Conservation (phyloP, 148 eudicot species). For the Vaccinium darrowii region DNA sequence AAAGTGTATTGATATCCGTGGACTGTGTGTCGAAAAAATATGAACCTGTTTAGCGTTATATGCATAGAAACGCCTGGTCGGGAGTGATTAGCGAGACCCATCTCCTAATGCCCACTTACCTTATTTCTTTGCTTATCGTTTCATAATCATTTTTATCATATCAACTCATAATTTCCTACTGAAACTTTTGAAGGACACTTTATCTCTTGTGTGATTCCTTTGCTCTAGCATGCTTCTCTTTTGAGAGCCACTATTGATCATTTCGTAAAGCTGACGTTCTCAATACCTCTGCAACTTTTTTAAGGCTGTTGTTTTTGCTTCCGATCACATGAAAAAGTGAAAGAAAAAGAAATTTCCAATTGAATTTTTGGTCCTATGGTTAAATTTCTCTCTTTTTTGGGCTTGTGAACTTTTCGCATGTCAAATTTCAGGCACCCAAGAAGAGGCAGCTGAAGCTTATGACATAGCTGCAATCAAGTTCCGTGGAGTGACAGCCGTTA, state of each 20-base stretch:
- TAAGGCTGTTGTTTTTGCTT: constrained; percentile 16
- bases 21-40: no score
- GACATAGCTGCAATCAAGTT: constrained; percentile 92
- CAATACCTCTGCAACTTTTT: neutral
- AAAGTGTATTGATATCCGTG: no score
- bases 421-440: constrained; percentile 67
- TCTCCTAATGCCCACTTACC: neutral
- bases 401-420: neutral
- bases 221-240: constrained; percentile 23
- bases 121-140: neutral
- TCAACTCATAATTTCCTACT: constrained; percentile 3
- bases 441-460: constrained; percentile 97
- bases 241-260: constrained; percentile 34
- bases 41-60: no score
- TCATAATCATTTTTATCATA: neutral
- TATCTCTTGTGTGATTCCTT: constrained; percentile 15
- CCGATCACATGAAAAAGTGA: constrained; percentile 11
- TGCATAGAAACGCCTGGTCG: no score
- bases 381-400: neutral
- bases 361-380: neutral
- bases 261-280: constrained; percentile 40
- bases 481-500: constrained; percentile 77
- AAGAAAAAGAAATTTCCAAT: neutral
- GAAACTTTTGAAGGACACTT: constrained; percentile 20
- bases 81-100: no score